These are phyloP conservation scores for Glebionis coronaria DNA, from an alignment of 129 eudicot genomes.

Conservation along the genomic window DNA sequence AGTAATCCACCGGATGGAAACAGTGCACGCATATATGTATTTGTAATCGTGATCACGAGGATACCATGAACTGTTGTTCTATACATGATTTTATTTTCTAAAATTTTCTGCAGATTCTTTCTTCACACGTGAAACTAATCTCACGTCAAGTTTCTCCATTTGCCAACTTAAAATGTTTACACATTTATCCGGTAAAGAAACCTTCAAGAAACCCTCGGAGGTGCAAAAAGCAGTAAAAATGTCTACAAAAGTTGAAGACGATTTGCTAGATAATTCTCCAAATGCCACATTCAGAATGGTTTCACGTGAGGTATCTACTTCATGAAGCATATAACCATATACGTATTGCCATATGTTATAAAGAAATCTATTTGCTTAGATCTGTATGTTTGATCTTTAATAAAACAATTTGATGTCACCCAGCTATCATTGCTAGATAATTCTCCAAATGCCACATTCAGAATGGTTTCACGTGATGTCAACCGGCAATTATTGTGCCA, in stretches of 20 bases:
- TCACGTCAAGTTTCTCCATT: slow-evolving; percentile 20
- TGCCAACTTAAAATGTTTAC: slow-evolving; percentile 11
- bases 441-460: slow-evolving; percentile 10
- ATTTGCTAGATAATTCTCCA: slow-evolving; percentile 13
- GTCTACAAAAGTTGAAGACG: neutral
- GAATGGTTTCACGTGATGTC: slow-evolving; percentile 7
- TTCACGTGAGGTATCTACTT: slow-evolving; percentile 10
- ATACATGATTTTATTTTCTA: neutral
- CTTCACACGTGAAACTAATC: neutral
- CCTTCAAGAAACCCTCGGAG: neutral
- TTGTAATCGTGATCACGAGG: neutral
- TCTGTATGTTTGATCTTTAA: too few species aligned
- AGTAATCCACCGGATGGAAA: too few species aligned
- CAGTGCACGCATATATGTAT: neutral
- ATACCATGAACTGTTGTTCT: neutral
- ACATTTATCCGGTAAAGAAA: neutral
- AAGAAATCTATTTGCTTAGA: neutral
- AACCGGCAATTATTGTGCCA: too few species aligned
- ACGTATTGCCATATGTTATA: neutral
- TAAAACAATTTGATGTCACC: too few species aligned
- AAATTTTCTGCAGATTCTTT: neutral
- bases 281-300: slow-evolving; percentile 6
- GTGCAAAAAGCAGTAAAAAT: neutral
- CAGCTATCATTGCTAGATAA: neutral
- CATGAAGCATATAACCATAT: neutral